Evolutionary conservation across 2,329 filamentous ascomycete genomes (phyloP), one percentile per base, ranked within the genome.

Genomic region (Paecilomyces sp.): DNA sequence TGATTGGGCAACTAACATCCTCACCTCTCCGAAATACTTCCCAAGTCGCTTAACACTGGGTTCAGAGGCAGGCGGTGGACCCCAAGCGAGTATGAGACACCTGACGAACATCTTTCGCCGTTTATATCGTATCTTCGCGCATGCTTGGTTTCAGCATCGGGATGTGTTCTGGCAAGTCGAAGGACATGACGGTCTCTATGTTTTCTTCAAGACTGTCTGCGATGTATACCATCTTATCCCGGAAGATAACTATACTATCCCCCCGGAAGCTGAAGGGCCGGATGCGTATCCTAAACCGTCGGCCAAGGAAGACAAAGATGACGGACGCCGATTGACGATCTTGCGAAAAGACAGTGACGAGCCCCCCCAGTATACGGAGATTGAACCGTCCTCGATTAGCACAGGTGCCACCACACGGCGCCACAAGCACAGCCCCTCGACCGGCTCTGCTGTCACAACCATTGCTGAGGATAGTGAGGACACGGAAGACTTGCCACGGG

Each of bases 81-180:
- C 73, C 0, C 75, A 77, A 61, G 71, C 76, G n/a, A 77, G 76
- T 64, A 76, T 78, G 74, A 70, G 74, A 74, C 93, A 95, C 73
- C 81, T 99, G 61, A 89, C 93, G 67, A 97, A 97, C 73, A 93
- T 99, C 59, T 97, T 99, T 76, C 85, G 94, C 59, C 85, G 94
- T 13, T 85, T 97, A 56, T 96, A 99, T 75, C 86, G 94, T 61
- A 97, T 99, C 75, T 99, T 97, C 72, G 94, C 94, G 54, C 94
- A 99, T 73, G 94, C 94, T 7, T 99, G 94, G 94, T 99, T 97
- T 74, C 92, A 97, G 77, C 94, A 99, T 74, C 86, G 92, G 54
- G 89, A 89, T 58, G 91, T 97, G 57, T 99, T 97, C 74, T 97
- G 93, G 92, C 87, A 90, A 50, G 88, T 97, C 1, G 94, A 99